These are phyloP conservation scores for Fraxinus angustifolia DNA, from an alignment of 305 asterid genomes.

Conservation along the genomic window DNA sequence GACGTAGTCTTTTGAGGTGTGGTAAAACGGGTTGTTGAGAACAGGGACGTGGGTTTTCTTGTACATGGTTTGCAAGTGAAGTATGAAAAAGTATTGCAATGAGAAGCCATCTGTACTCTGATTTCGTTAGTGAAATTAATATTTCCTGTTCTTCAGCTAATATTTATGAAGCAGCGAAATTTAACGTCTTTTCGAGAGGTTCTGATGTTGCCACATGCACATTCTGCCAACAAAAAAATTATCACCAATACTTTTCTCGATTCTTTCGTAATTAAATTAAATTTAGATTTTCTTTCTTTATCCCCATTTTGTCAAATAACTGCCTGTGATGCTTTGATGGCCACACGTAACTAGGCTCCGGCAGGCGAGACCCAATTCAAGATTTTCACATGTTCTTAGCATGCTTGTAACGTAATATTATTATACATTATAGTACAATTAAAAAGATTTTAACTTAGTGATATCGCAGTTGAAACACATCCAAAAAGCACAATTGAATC, in stretches of 20 bases:
- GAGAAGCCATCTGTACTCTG: constrained; percentile 44
- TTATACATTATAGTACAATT: too few relatives aligned
- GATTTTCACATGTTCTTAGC: too few relatives aligned
- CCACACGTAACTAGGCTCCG: too few relatives aligned
- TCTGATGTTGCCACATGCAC: background rate
- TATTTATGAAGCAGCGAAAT: background rate
- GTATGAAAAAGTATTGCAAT: constrained; percentile 36
- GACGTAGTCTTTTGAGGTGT: constrained; percentile 24
- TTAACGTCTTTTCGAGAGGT: constrained; percentile 17
- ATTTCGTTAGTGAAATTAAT: background rate
- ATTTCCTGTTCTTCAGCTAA: background rate
- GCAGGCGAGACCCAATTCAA: too few relatives aligned
- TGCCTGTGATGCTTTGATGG: too few relatives aligned
- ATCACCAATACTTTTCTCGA: background rate
- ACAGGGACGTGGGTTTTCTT: constrained; percentile 31
- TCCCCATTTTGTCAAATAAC: too few relatives aligned
- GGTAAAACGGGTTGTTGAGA: constrained; percentile 31
- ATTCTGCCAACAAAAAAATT: background rate
- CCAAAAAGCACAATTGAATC: background rate
- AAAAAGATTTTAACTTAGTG: too few relatives aligned
- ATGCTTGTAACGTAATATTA: too few relatives aligned
- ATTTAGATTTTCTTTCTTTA: too few relatives aligned
- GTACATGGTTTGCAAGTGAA: constrained; percentile 36
- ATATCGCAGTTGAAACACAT: background rate
- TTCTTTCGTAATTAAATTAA: background rate